A percentile compares a stretch with the other conserved stretches of the same genome.
Evolutionary conservation across 345 rosid genomes (phyloP).

Genomic region (Nasturtium officinale): DNA sequence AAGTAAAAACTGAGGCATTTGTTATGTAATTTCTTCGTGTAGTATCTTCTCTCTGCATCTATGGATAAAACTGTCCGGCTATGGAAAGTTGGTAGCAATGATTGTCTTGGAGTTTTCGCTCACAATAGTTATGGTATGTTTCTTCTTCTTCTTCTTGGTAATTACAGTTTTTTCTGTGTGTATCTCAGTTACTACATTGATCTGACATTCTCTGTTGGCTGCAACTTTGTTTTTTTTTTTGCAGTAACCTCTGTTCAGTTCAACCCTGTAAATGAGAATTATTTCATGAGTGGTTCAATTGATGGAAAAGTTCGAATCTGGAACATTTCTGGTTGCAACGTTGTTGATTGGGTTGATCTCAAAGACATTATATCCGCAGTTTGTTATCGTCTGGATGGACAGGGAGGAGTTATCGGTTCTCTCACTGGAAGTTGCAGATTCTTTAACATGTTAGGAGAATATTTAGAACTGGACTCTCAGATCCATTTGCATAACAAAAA

Average conservation of each 20-base stretch:
- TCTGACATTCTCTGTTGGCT: conserved; percentile 25
- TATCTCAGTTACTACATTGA: conserved; percentile 15
- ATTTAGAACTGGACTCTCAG: conserved; percentile 71
- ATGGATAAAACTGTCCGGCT: conserved; percentile 74
- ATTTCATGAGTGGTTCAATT: conserved; percentile 81
- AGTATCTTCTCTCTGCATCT: conserved; percentile 82
- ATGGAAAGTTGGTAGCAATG: conserved; percentile 67
- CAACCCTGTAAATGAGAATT: conserved; percentile 71
- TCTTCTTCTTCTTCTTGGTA: conserved; percentile 31
- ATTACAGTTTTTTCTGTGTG: background rate
- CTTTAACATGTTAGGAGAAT: conserved; percentile 60
- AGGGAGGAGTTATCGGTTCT: conserved; percentile 61
- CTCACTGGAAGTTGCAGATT: conserved; percentile 62
- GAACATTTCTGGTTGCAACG: conserved; percentile 64
- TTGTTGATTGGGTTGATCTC: conserved; percentile 78
- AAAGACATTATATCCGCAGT: conserved; percentile 81
- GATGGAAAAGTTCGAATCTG: conserved; percentile 89
- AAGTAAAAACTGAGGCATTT: conserved; percentile 18
- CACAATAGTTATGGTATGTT: conserved; percentile 76
- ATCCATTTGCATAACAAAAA: conserved; percentile 63
- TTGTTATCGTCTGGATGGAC: conserved; percentile 83
- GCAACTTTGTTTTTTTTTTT: conserved; percentile 26
- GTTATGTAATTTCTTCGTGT: conserved; percentile 41
- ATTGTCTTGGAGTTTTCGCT: conserved; percentile 63
- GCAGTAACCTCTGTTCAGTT: conserved; percentile 86